These are phyloP conservation scores for Ophiostoma piceae DNA, from an alignment of 2,329 filamentous ascomycete genomes.

Conservation along the genomic window DNA sequence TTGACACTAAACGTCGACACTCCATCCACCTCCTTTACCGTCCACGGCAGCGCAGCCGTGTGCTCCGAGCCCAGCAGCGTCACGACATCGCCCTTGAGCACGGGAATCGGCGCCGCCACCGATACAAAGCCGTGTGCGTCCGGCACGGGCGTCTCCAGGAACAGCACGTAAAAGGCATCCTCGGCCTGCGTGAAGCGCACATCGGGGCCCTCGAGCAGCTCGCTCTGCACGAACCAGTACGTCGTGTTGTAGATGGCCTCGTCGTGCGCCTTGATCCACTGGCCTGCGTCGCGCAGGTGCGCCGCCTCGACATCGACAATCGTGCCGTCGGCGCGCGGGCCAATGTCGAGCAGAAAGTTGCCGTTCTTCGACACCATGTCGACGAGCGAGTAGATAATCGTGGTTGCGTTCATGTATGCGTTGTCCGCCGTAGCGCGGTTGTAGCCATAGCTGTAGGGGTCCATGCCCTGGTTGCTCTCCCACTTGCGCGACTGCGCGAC, in stretches of 20 bases:
- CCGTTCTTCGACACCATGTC: conserved; percentile 53
- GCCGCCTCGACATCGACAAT: conserved; percentile 46
- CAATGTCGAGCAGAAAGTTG: conserved; percentile 53
- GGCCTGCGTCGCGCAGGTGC: conserved; percentile 46
- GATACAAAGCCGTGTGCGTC: conserved; percentile 32
- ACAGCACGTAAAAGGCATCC: conserved; percentile 43
- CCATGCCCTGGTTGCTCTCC: conserved; percentile 57
- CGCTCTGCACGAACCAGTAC: conserved; percentile 43
- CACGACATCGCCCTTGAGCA: conserved; percentile 39
- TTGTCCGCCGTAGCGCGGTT: conserved; percentile 48
- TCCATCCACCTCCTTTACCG: background rate
- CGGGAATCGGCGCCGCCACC: conserved; percentile 37
- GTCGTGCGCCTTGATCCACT: conserved; percentile 35
- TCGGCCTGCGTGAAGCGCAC: conserved; percentile 43
- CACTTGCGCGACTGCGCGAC: conserved; percentile 51
- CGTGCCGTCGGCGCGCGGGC: conserved; percentile 50
- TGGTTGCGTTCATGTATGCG: conserved; percentile 49
- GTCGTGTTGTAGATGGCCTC: conserved; percentile 55
- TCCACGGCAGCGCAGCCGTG: conserved; percentile 31
- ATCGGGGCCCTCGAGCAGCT: conserved; percentile 25
- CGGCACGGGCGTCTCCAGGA: conserved; percentile 31
- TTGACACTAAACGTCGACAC: conserved; percentile 1
- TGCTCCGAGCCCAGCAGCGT: conserved; percentile 35
- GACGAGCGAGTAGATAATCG: conserved; percentile 44
- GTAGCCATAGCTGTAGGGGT: conserved; percentile 55